Evolutionary conservation across 805 yeast species (phyloP), one percentile per base, ranked within the genome.

Genomic region (Wickerhamiella sergipiensis): DNA sequence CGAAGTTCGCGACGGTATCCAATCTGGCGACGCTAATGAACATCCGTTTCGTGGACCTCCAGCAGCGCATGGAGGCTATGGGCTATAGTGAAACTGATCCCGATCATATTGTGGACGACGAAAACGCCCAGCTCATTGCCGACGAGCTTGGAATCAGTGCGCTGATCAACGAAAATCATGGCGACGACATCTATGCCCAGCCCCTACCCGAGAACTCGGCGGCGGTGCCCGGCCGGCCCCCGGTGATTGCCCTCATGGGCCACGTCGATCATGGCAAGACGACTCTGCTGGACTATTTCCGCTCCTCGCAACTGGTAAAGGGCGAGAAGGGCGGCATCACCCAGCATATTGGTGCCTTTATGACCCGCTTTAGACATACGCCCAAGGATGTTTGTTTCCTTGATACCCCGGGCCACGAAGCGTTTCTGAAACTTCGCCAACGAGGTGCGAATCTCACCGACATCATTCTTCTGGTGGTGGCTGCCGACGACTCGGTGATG

Each of bases 251-350:
- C 0, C 85, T 92, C 49, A 92, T 92, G 97, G 98, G 98, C 2
- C 98, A 92, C 65, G 98, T 92, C 29, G 98, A 92, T 66, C 98
- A 92, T 63, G 98, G 98, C 2, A 92, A 92, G 64, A 92, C 98
- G 1, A 90, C 98, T 0, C 81, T 92, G 53, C 73, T 92, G 50
- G 98, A 92, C 65, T 78, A 80, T 61, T 70, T 92, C 59, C 74
- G 97, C 45, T 87, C 85, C 57, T 83, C 95, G 0, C 78, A 89
- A 0, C 79, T 92, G 7, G 97, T 83, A 0, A 78, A 79, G 29
- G 76, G 80, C 43, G 98, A 92, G 64, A 85, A 80, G 64, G 98
- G 98, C 50, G 97, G 98, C 18, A 92, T 92, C 48, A 92, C 98
- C 0, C 98, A 92, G 65, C 97, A 88, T 64, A 92, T 92, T 52